phyloP scores from a whole-genome alignment of 176 grass and related monocot genomes.

The Dactylis glomerata region DNA sequence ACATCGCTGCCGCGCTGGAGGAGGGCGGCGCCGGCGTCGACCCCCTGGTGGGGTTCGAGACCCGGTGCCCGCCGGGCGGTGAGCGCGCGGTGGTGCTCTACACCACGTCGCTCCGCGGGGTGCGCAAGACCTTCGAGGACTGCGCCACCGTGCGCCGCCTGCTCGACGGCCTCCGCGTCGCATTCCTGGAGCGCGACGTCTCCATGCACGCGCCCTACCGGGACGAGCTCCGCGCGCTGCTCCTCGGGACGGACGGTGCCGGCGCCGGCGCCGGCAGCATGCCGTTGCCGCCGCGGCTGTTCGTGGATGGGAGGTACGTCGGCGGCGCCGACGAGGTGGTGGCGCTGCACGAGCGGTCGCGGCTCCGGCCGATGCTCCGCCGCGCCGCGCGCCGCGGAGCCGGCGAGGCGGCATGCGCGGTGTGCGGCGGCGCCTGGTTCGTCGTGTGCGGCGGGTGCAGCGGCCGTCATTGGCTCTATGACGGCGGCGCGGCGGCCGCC shows the following conservation, averaged over 20 bases:
- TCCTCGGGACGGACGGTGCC: background rate
- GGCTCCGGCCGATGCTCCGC: slow-evolving; percentile 46
- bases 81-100: slow-evolving; percentile 61
- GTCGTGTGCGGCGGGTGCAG: slow-evolving; percentile 63
- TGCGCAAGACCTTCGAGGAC: slow-evolving; percentile 86
- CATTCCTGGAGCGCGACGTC: slow-evolving; percentile 71
- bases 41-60: slow-evolving; percentile 43
- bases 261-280: background rate
- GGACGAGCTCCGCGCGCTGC: slow-evolving; percentile 60
- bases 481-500: background rate
- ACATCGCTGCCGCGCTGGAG: background rate
- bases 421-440: slow-evolving; percentile 69
- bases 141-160: slow-evolving; percentile 57
- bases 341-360: slow-evolving; percentile 54
- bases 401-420: slow-evolving; percentile 44
- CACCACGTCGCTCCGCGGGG: slow-evolving; percentile 67
- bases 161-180: slow-evolving; percentile 56
- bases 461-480: slow-evolving; percentile 77
- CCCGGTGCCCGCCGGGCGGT: slow-evolving; percentile 59
- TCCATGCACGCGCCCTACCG: slow-evolving; percentile 77
- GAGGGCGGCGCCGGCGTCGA: slow-evolving; percentile 11
- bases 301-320: slow-evolving; percentile 63
- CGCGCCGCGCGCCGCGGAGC: slow-evolving; percentile 1
- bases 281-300: slow-evolving; percentile 63
- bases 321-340: slow-evolving; percentile 80